Evolutionary conservation across 1,139 yeast species (phyloP).

Genomic region (Kluyveromyces marxianus): DNA sequence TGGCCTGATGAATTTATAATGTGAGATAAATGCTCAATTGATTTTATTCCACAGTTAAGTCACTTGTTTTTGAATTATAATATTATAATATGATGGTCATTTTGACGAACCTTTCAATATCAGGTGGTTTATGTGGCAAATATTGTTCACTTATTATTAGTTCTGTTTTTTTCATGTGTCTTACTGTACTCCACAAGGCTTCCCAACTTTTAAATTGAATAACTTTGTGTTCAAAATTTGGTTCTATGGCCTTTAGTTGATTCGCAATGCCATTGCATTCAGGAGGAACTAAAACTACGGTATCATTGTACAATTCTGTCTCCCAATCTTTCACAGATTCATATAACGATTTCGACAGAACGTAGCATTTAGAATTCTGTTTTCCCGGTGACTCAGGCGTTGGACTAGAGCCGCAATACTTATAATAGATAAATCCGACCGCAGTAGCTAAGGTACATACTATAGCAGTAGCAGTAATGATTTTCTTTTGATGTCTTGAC

Average conservation of each 20-base stretch:
- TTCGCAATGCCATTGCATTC: conserved; percentile 8
- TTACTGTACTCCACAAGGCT: conserved; percentile 39
- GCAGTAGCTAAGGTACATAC: not conserved
- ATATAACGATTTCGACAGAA: conserved; percentile 14
- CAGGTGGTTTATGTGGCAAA: too few relatives aligned
- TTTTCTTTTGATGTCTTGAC: not conserved
- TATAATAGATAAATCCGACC: not conserved
- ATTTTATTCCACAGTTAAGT: too few relatives aligned
- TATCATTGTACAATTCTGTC: conserved; percentile 18
- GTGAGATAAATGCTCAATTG: too few relatives aligned
- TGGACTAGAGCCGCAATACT: not conserved
- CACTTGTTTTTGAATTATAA: too few relatives aligned
- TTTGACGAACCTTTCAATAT: too few relatives aligned
- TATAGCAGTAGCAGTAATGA: not conserved
- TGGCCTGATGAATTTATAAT: too few relatives aligned
- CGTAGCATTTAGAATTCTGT: conserved; percentile 11
- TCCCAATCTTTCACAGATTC: conserved; percentile 18
- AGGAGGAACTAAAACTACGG: conserved; percentile 21
- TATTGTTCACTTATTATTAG: conserved; percentile 17
- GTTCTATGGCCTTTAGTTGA: conserved; percentile 10
- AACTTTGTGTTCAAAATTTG: conserved; percentile 20
- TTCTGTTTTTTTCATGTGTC: conserved; percentile 32
- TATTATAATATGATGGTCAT: too few relatives aligned
- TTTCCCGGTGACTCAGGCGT: not conserved
- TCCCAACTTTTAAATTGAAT: conserved; percentile 34